Evolutionary conservation across 2,329 filamentous ascomycete genomes (phyloP).

Genomic region (Macrophomina phaseolina): DNA sequence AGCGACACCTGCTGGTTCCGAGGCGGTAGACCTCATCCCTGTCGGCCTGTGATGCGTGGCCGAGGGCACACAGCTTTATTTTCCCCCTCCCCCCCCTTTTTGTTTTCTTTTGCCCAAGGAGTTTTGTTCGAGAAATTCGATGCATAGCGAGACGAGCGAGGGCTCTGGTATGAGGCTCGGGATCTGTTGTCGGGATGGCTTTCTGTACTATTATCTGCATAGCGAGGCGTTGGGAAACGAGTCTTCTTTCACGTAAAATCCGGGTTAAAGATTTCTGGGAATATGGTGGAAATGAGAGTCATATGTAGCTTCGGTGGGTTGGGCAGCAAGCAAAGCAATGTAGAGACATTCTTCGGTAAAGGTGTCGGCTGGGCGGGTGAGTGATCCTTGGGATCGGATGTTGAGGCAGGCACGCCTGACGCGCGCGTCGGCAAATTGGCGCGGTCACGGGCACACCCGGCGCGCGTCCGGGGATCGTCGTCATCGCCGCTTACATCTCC

Average conservation of each 20-base stretch:
- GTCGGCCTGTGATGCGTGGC: neutral
- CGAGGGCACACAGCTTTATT: neutral
- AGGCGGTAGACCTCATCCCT: slow-evolving; percentile 17
- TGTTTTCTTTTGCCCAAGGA: neutral
- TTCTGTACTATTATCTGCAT: slow-evolving; percentile 6
- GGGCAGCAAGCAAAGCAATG: neutral
- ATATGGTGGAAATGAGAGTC: neutral
- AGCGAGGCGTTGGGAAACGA: slow-evolving; percentile 23
- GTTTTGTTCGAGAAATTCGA: neutral
- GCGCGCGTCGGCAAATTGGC: neutral
- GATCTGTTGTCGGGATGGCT: neutral
- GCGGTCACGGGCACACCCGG: neutral
- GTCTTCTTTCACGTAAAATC: neutral
- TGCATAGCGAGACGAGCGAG: neutral
- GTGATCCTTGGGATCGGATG: neutral
- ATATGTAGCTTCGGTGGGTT: neutral
- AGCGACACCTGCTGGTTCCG: slow-evolving; percentile 9
- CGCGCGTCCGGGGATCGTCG: slow-evolving; percentile 13
- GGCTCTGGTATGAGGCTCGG: neutral
- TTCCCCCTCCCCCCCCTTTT: neutral
- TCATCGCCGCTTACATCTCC: slow-evolving; percentile 9
- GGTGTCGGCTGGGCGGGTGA: too few species aligned
- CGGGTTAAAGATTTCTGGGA: too few species aligned
- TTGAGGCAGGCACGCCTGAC: neutral
- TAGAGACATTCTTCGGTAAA: neutral